Base-by-base conservation (phyloP, 2,329 filamentous ascomycete species). In the Immersiporthe knoxdaviesiana region DNA sequence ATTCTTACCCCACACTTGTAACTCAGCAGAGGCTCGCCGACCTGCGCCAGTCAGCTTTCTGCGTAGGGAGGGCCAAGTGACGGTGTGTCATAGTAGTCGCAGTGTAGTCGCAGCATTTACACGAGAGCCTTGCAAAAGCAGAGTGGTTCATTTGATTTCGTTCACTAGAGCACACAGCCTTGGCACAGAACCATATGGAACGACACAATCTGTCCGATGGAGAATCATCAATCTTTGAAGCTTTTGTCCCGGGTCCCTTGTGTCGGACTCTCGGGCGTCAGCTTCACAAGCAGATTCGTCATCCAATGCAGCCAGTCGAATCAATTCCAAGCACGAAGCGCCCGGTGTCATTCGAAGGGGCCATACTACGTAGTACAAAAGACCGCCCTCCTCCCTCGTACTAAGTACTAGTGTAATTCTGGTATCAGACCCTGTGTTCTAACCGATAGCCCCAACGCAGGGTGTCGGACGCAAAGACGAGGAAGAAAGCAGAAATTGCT, bases 401-500 rank as follows among this genome's bases (percentile, higher is more conserved):
- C n/a, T 35, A 35, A 4, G 35, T 8, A n/a, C 44, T 10, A 47
- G n/a, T n/a, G n/a, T 47, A 18, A 47, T 47, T 47, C 21, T 54
- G 10, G 52, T 16, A 30, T 54, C 52, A 16, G 24, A 54, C 52
- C 50, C 50, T 24, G 52, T 54, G 52, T 24, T 54, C 52, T 54
- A 30, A 24, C 52, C 52, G 52, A 54, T 16, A 27, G 52, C 52
- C 24, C 24, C 24, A 54, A 54, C 52, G 52, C 52, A 54, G 24
- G 12, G 24, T 54, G 52, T 54, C 52, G 24, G 52, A 47, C 39
- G 58, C 30, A n/a, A 18, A 44, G 16, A 52, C 27, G 24, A 27
- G 30, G n/a, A 32, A 41, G 58, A 32, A 12, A 24, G 63, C 68
- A 60, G 72, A 68, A 72, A 69, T 71, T 70, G 70, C 60, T 72